Evolutionary conservation across 768 basidiomycete genomes (phyloP), one percentile per base, ranked within the genome.

Genomic region (Suillus luteus): DNA sequence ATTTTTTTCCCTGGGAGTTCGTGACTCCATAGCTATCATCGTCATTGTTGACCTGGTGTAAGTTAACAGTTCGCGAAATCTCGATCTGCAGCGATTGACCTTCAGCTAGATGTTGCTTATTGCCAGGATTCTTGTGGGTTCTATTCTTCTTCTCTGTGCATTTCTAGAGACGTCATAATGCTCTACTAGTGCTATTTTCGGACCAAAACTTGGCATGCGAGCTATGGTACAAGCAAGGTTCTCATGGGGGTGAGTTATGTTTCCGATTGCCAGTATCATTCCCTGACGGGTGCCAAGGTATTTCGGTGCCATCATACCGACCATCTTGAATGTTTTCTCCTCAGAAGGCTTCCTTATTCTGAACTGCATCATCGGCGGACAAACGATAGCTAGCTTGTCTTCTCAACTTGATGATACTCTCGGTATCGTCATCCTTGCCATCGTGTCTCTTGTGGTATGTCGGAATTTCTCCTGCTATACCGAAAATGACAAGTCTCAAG

Each of bases 211-310:
- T 46, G 46, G 46, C 46, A 11, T 22, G 46, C 46, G 46, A 22
- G 46, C 46, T 46, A 46, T 46, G 46, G n/a, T 46, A 46, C 46
- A 46, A 46, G 46, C 46, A 10, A 46, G 46, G 46, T 46, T 22
- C 11, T 46, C 46, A 46, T 46, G 46, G 46, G 46, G 46, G 46
- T 6, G 5, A 22, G 46, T 46, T 5, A 46, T 46, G 22, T 22
- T 22, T 12, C 46, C 1, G 11, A 12, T 46, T 46, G n/a, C 46
- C 46, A 6, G 11, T 46, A 22, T 46, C 11, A 46, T 46, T 22
- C 5, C 46, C 46, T 46, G n/a, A 46, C 0, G 11, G 2, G 6
- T 10, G 22, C 22, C n/a, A 46, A 46, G 46, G 11, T 46, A 46
- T 46, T 22, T 46, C 11, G 46, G 46, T 46, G 46, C 46, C 0